These are phyloP conservation scores for Penicillium sp. DNA, from an alignment of 2,329 filamentous ascomycete species.

Conservation along the genomic window DNA sequence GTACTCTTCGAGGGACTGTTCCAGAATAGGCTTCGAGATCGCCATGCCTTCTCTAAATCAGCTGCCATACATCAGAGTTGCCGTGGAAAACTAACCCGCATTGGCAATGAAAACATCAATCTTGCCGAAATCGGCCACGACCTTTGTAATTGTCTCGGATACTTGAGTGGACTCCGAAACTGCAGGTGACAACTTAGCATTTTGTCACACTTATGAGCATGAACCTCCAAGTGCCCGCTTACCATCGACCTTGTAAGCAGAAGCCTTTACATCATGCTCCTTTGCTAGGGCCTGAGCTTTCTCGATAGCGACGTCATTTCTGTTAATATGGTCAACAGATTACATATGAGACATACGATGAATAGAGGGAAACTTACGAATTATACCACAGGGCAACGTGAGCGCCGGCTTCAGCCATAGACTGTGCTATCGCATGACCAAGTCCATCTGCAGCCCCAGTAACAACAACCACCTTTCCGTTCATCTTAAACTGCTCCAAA, in stretches of 20 bases:
- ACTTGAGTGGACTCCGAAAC: constrained; percentile 44
- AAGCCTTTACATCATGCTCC: constrained; percentile 37
- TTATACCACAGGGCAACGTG: constrained; percentile 45
- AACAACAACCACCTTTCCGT: constrained; percentile 41
- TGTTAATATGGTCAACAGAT: constrained; percentile 7
- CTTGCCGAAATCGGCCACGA: constrained; percentile 42
- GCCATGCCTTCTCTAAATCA: constrained; percentile 42
- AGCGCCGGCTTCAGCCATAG: constrained; percentile 47
- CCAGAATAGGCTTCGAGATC: constrained; percentile 55
- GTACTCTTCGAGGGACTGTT: constrained; percentile 54
- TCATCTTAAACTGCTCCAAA: constrained; percentile 45
- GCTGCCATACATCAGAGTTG: background rate
- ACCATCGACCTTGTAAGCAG: constrained; percentile 46
- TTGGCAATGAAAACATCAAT: constrained; percentile 48
- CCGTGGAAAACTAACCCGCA: constrained; percentile 30
- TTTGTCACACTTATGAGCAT: too few relatives aligned
- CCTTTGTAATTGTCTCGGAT: constrained; percentile 31
- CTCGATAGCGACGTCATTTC: constrained; percentile 36
- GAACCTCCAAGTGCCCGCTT: background rate
- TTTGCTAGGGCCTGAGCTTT: constrained; percentile 36
- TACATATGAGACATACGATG: background rate
- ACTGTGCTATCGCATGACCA: constrained; percentile 46
- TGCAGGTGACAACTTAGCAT: constrained; percentile 12
- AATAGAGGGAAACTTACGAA: constrained; percentile 21
- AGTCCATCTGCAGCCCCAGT: constrained; percentile 49